Conservation (phyloP, 1,284 basidiomycete genomes). For the Lentinula novae-zelandiae region DNA sequence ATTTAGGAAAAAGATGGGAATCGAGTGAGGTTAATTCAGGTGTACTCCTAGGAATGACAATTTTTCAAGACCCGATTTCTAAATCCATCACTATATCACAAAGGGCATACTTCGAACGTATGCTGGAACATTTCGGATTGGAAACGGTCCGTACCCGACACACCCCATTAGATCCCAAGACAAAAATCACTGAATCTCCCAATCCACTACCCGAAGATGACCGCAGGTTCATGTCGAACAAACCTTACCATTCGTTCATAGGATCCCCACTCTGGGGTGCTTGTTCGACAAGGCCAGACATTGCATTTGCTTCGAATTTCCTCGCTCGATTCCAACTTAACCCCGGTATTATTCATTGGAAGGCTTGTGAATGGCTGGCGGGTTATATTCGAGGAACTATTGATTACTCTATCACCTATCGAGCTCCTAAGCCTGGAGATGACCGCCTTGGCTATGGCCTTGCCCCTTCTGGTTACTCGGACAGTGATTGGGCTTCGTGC, state of each 20-base stretch:
- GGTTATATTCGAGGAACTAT: not conserved
- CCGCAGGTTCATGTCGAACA: not conserved
- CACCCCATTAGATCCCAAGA: not conserved
- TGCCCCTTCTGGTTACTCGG: slow-evolving; percentile 24
- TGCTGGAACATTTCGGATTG: not conserved
- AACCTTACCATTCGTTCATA: not conserved
- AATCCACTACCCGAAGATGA: not conserved
- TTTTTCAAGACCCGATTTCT: not conserved
- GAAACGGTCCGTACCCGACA: not conserved
- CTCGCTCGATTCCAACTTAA: slow-evolving; percentile 20
- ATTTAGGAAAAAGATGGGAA: not conserved
- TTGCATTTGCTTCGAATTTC: slow-evolving; percentile 21
- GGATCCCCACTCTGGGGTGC: not conserved
- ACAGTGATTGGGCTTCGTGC: not conserved
- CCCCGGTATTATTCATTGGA: slow-evolving; percentile 13
- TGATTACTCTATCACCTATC: slow-evolving; percentile 4
- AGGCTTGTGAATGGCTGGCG: slow-evolving; percentile 3
- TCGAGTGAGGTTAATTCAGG: not conserved
- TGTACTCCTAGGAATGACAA: not conserved
- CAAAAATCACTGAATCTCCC: not conserved
- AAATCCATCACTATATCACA: not conserved
- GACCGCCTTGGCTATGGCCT: not conserved
- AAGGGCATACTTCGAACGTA: not conserved
- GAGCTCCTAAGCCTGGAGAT: not conserved
- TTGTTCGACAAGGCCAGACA: slow-evolving; percentile 22